Evolutionary conservation across 352 stramenopile genomes (phyloP).

Genomic region (Phytophthora multivora): DNA sequence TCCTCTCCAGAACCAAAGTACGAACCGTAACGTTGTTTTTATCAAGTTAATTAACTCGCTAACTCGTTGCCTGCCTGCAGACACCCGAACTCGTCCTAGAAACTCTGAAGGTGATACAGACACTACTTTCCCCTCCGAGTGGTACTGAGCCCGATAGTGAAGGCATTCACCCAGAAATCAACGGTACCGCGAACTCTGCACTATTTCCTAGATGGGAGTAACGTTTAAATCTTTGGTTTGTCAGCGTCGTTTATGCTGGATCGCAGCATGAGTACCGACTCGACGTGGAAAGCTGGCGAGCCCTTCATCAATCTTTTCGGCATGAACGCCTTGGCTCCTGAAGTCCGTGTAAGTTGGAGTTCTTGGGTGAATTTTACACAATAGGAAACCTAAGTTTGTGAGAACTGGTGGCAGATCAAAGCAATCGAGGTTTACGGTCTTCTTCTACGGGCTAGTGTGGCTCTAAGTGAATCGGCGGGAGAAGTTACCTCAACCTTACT

Average conservation of each 20-base stretch:
- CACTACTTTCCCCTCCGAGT: constrained; percentile 26
- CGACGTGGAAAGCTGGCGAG: constrained; percentile 52
- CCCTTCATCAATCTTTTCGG: constrained; percentile 46
- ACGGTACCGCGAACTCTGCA: constrained; percentile 32
- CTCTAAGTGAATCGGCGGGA: constrained; percentile 1
- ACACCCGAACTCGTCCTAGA: constrained; percentile 43
- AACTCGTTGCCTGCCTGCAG: constrained; percentile 15
- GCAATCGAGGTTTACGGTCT: constrained; percentile 22
- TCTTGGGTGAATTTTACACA: not conserved
- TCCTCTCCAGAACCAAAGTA: constrained; percentile 64
- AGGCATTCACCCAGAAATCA: constrained; percentile 41
- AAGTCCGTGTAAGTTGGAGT: constrained; percentile 35
- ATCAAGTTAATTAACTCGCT: not conserved
- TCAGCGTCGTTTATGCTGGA: constrained; percentile 55
- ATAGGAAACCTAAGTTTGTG: not conserved
- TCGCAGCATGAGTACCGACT: constrained; percentile 23
- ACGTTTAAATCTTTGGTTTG: not conserved
- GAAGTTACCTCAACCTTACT: constrained; percentile 10
- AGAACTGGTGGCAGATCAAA: constrained; percentile 11
- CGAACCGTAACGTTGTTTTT: not conserved
- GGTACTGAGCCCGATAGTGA: constrained; percentile 2
- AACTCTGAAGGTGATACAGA: constrained; percentile 33
- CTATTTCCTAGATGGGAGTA: not conserved
- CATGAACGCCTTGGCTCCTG: constrained; percentile 12
- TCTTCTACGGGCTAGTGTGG: constrained; percentile 16